These are phyloP conservation scores for Yamadazyma triangularis DNA, from an alignment of 1,139 yeast genomes.

Conservation along the genomic window DNA sequence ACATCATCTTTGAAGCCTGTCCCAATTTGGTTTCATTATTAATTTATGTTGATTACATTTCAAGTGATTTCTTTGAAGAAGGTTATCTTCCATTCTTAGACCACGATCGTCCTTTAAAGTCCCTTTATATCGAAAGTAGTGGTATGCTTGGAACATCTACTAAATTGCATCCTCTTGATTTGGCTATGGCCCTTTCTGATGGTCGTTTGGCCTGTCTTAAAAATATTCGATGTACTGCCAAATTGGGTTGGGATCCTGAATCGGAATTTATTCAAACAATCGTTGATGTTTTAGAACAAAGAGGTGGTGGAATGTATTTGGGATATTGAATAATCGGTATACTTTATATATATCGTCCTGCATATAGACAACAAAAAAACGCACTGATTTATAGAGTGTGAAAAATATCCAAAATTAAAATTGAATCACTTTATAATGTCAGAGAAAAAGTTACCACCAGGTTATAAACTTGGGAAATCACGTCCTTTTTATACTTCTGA, in stretches of 20 bases:
- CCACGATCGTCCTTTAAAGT: constrained; percentile 53
- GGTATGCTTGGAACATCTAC: constrained; percentile 85
- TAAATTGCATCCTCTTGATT: constrained; percentile 81
- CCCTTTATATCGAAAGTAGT: constrained; percentile 72
- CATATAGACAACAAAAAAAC: no score
- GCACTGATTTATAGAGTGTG: no score
- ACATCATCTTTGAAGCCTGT: constrained; percentile 67
- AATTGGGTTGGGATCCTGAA: constrained; percentile 83
- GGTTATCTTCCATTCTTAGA: constrained; percentile 41
- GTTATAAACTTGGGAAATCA: constrained; percentile 16
- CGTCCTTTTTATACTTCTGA: constrained; percentile 11
- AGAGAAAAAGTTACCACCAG: no score
- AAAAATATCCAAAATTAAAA: no score
- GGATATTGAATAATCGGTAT: constrained; percentile 24
- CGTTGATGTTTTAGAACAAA: constrained; percentile 34
- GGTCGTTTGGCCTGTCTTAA: constrained; percentile 66
- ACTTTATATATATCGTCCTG: no score
- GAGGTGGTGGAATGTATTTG: constrained; percentile 41
- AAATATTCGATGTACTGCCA: constrained; percentile 63
- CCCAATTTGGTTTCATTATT: constrained; percentile 63
- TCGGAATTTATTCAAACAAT: constrained; percentile 57
- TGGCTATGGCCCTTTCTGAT: constrained; percentile 80
- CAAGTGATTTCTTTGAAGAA: constrained; percentile 61
- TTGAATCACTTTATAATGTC: no score
- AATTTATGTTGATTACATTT: constrained; percentile 77